Base-by-base conservation (phyloP, 768 basidiomycete genomes). In the Mrakia frigida region DNA sequence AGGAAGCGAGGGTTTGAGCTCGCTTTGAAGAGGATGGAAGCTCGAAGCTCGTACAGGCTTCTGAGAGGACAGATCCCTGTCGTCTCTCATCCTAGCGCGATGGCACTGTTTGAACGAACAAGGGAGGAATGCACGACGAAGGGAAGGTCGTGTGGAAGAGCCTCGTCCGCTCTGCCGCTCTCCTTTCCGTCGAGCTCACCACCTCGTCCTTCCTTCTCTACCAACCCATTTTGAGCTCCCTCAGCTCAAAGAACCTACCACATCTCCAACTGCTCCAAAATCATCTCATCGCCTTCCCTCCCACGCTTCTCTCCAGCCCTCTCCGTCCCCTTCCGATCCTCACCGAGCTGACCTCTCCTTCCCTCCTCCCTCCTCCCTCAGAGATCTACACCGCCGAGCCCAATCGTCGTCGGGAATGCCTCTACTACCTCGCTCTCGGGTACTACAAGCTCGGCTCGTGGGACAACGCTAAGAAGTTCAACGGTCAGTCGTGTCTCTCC, bases 381-480 rank as follows among this genome's bases (percentile, higher is more conserved):
- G 97, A 98, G 74, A 90, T 99, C 65, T 99, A 96, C 84, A 89
- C 93, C 37, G 86, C 89, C 23, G 94, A 97, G 78, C 91, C 95
- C 6, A 83, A 89, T 31, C 88, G 96, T 79, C 87, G 97, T 78
- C 86, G 96, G 84, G 97, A 98, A 84, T 98, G 96, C 80, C 85
- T 98, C 50, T 99, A 98, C 82, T 99, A 98, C 85, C 89, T 99
- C 35, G 93, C 94, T 4, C 86, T 98, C 21, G 97, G 97, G 0
- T 90, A 98, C 83, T 98, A 93, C 85, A 98, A 98, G 87, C 91
- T 98, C 88, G 90, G 90, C 16, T 94, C 98, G 82, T 98, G 91
- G 82, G 91, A 92, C 28, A 92, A 98, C 81, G 93, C 95, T 2
- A 90, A 88, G 84, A 90, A 88, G 78, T 99, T 97, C 83, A 98